Conservation (phyloP, 2,329 filamentous ascomycete species). For the Lojkania enalia region DNA sequence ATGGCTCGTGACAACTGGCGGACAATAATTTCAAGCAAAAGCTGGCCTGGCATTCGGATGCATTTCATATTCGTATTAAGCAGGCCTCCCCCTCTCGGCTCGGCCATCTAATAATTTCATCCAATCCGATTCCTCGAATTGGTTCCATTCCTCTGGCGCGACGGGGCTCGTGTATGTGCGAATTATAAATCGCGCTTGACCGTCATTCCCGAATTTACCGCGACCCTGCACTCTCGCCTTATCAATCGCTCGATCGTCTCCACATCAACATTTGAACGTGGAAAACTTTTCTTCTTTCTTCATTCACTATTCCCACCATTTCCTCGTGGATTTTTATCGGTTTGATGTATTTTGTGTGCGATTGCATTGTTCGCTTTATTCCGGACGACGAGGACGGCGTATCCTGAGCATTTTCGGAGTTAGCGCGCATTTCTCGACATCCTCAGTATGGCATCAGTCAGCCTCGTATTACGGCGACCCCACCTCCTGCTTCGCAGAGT, state of each 20-base stretch:
- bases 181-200: slow-evolving; percentile 1
- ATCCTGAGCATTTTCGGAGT: neutral
- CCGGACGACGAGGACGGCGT: slow-evolving; percentile 11
- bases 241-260: slow-evolving; percentile 7
- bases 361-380: neutral
- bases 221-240: slow-evolving; percentile 2
- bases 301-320: no score
- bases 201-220: slow-evolving; percentile 8
- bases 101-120: no score
- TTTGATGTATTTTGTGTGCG: slow-evolving; percentile 3
- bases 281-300: neutral
- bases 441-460: slow-evolving; percentile 16
- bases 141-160: no score
- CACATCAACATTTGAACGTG: no score
- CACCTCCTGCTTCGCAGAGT: slow-evolving; percentile 20
- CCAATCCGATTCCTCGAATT: no score
- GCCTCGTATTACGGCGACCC: slow-evolving; percentile 18
- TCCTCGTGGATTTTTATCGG: no score
- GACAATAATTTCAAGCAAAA: neutral
- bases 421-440: neutral
- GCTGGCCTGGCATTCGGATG: neutral
- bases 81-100: no score
- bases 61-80: neutral
- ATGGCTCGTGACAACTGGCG: slow-evolving; percentile 8
- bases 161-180: neutral